These are phyloP conservation scores for Alternaria dauci DNA, from an alignment of 2,329 filamentous ascomycete species.

Conservation along the genomic window DNA sequence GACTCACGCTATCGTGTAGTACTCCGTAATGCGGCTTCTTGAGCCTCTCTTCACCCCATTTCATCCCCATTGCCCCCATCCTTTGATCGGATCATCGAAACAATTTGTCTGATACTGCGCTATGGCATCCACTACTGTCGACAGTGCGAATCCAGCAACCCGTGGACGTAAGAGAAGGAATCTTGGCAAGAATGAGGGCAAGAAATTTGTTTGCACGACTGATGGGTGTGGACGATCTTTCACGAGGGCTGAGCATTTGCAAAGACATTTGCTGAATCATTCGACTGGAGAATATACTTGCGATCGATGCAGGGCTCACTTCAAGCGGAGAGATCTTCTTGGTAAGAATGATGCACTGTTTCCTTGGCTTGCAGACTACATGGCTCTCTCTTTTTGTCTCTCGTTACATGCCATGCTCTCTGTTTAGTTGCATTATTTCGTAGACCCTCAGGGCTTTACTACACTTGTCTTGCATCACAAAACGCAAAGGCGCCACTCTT, in stretches of 20 bases:
- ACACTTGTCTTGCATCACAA: not conserved
- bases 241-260: slow-evolving; percentile 92
- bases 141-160: slow-evolving; percentile 36
- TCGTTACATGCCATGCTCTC: not conserved
- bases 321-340: slow-evolving; percentile 67
- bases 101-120: slow-evolving; percentile 8
- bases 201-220: slow-evolving; percentile 73
- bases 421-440: too few relatives aligned
- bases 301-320: slow-evolving; percentile 66
- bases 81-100: slow-evolving; percentile 24
- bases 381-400: not conserved
- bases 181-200: slow-evolving; percentile 50
- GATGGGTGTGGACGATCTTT: slow-evolving; percentile 93
- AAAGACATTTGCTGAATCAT: slow-evolving; percentile 94
- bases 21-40: not conserved
- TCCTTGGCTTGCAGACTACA: not conserved
- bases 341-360: slow-evolving; percentile 51
- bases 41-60: slow-evolving; percentile 9
- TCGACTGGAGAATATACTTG: slow-evolving; percentile 64
- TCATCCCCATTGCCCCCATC: slow-evolving; percentile 34
- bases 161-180: slow-evolving; percentile 71
- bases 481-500: not conserved
- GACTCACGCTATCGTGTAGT: slow-evolving; percentile 7
- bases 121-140: slow-evolving; percentile 30
- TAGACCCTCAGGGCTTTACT: not conserved